Percentiles rank a stretch among this genome's conserved stretches.
Conservation (phyloP, 1,139 yeast species). For the Suhomyces taliae region DNA sequence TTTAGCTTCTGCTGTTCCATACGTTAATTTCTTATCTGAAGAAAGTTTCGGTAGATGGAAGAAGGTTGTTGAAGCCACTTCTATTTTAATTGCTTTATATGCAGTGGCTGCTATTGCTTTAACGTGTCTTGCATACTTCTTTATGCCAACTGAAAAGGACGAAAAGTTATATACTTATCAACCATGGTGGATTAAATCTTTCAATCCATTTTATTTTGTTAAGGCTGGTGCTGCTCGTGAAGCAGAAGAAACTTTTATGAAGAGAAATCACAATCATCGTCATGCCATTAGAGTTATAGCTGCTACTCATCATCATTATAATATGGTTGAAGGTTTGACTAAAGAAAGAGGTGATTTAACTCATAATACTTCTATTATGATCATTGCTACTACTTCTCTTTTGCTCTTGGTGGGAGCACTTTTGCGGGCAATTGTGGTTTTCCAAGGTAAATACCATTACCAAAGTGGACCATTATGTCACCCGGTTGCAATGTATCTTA, state of each 20-base stretch:
- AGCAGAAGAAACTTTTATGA: constrained; percentile 45
- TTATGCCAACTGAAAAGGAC: constrained; percentile 44
- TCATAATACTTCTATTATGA: constrained; percentile 36
- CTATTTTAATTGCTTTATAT: constrained; percentile 34
- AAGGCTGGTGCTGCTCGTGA: constrained; percentile 37
- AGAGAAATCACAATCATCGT: constrained; percentile 44
- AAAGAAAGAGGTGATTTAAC: constrained; percentile 39
- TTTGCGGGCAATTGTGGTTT: constrained; percentile 33
- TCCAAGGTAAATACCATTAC: constrained; percentile 25
- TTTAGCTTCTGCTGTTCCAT: constrained; percentile 37
- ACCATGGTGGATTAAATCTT: constrained; percentile 51
- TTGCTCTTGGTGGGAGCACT: constrained; percentile 34
- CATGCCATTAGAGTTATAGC: constrained; percentile 47
- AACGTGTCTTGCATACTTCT: constrained; percentile 39
- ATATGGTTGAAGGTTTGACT: constrained; percentile 42
- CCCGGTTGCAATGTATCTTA: constrained; percentile 35
- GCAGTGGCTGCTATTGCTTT: constrained; percentile 38
- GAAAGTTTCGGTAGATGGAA: constrained; percentile 25
- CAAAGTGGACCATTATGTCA: constrained; percentile 23
- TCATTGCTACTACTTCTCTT: constrained; percentile 34
- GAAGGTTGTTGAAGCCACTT: constrained; percentile 31
- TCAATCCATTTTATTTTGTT: constrained; percentile 44
- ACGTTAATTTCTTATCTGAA: constrained; percentile 28
- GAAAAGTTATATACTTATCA: constrained; percentile 45
- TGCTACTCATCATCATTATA: constrained; percentile 44